phyloP scores from a whole-genome alignment of 2,329 filamentous ascomycete species.

The Daldinia sp. region DNA sequence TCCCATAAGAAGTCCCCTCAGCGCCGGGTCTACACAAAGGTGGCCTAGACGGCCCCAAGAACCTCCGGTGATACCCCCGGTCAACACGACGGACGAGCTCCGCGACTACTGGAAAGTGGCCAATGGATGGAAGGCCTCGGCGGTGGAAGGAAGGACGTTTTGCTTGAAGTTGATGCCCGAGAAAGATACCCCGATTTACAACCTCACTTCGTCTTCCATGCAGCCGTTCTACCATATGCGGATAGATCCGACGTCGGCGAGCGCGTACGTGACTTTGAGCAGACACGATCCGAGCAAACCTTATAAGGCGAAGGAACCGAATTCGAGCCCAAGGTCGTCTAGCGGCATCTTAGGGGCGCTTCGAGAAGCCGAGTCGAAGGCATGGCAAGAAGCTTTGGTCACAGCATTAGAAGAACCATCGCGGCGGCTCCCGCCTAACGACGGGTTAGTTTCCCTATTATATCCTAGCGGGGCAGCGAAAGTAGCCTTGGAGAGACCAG shows the following conservation, averaged over 20 bases:
- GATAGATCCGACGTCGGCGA: conserved; percentile 69
- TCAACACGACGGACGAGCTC: conserved; percentile 68
- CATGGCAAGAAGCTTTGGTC: conserved; percentile 65
- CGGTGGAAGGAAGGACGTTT: conserved; percentile 65
- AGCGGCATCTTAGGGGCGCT: conserved; percentile 46
- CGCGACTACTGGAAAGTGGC: conserved; percentile 73
- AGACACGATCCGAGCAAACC: conserved; percentile 68
- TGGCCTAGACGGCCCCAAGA: conserved; percentile 51
- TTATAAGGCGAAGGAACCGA: conserved; percentile 56
- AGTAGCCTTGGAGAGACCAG: conserved; percentile 67
- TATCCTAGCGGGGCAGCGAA: conserved; percentile 72
- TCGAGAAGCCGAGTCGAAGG: conserved; percentile 47
- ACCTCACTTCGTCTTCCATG: conserved; percentile 65
- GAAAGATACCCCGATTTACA: conserved; percentile 71
- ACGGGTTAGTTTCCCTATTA: conserved; percentile 72
- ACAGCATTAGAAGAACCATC: conserved; percentile 66
- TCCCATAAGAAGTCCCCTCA: conserved; percentile 47
- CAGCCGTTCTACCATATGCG: conserved; percentile 75
- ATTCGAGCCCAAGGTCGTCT: conserved; percentile 44
- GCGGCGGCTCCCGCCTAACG: conserved; percentile 62
- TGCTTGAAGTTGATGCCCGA: conserved; percentile 65
- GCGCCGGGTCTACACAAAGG: conserved; percentile 42
- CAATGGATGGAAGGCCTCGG: conserved; percentile 73
- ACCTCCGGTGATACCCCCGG: conserved; percentile 56
- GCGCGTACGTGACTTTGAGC: conserved; percentile 66